Percentiles rank a stretch among this genome's conserved stretches.
Conservation (phyloP, 2,329 filamentous ascomycete genomes). For the Nemania diffusa region DNA sequence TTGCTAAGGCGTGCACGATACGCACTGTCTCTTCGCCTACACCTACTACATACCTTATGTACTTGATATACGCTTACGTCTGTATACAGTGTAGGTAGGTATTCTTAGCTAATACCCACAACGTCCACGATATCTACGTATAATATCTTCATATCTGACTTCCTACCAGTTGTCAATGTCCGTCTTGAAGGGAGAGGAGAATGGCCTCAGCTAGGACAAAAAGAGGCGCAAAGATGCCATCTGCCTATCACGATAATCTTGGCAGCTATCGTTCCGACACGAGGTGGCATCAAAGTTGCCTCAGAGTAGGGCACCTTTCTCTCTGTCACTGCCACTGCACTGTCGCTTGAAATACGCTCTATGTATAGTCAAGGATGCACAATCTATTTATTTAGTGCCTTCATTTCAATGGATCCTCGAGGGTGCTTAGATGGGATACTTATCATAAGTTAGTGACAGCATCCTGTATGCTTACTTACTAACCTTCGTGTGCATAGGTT, state of each 20-base stretch:
- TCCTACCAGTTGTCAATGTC: background rate
- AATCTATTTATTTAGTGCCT: no score
- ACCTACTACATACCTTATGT: no score
- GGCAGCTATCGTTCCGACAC: background rate
- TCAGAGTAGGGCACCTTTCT: background rate
- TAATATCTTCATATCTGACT: background rate
- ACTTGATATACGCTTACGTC: no score
- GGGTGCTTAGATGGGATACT: no score
- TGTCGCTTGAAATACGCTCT: no score
- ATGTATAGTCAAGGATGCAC: background rate
- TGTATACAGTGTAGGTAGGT: background rate
- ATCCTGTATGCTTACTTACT: background rate
- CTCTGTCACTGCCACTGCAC: background rate
- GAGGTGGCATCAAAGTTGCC: background rate
- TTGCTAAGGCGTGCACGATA: background rate
- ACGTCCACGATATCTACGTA: background rate
- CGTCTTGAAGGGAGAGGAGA: background rate
- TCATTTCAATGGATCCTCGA: no score
- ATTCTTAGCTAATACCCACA: background rate
- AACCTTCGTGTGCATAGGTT: no score
- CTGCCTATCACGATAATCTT: background rate
- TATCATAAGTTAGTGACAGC: background rate
- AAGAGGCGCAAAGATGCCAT: background rate
- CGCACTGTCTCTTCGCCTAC: constrained; percentile 16
- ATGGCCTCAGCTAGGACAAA: background rate